phyloP scores from a whole-genome alignment of 2,329 filamentous ascomycete species.

The Juglanconis sp. region DNA sequence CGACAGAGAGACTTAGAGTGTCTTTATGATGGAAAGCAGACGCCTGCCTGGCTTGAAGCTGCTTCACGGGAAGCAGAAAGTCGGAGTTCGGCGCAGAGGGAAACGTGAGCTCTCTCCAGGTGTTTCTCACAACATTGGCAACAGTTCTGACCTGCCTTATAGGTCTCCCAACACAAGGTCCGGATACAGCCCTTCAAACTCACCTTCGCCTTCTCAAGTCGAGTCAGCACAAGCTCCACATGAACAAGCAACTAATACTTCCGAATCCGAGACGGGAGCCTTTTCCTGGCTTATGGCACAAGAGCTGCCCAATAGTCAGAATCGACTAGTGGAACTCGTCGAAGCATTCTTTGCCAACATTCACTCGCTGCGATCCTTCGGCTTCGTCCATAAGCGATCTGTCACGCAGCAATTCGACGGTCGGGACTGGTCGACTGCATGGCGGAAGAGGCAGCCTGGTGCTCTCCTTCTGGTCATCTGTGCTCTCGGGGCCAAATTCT shows the following conservation, averaged over 20 bases:
- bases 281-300: not conserved
- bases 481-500: conserved; percentile 19
- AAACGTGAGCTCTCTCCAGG: not conserved
- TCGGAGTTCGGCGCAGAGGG: not conserved
- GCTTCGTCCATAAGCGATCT: conserved; percentile 23
- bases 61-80: conserved; percentile 1
- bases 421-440: not conserved
- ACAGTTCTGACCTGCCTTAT: not conserved
- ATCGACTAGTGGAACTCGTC: conserved; percentile 6
- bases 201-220: not conserved
- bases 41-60: conserved; percentile 18
- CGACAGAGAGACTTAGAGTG: conserved; percentile 14
- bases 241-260: not conserved
- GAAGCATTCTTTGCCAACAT: conserved; percentile 24
- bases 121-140: not conserved
- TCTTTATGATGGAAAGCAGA: conserved; percentile 19
- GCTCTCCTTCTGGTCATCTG: conserved; percentile 17
- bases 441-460: not conserved
- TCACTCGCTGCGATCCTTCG: conserved; percentile 22
- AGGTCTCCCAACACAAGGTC: not conserved
- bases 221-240: not conserved
- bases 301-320: not conserved
- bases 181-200: not conserved
- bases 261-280: not conserved
- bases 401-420: conserved; percentile 19